Evolutionary conservation across 169 alveolate species (phyloP).

Genomic region (Haemoproteus tartakovskyi): DNA sequence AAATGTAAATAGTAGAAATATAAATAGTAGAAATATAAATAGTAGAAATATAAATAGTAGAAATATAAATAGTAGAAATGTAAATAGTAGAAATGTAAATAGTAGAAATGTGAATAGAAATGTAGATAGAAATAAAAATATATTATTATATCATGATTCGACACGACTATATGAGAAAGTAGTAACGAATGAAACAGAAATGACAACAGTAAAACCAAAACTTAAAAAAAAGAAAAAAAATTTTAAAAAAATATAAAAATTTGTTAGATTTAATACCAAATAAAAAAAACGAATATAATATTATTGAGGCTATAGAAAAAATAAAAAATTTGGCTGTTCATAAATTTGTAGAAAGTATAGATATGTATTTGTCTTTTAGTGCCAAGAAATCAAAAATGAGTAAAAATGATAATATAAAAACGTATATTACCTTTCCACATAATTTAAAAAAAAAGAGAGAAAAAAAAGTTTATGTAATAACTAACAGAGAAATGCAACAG

Average conservation of each 20-base stretch:
- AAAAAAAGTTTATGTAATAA: constrained; percentile 47
- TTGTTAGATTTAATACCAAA: constrained; percentile 40
- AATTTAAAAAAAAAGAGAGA: constrained; percentile 56
- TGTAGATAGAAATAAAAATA: too few species aligned
- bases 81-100: too few species aligned
- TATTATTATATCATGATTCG: too few species aligned
- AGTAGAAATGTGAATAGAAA: too few species aligned
- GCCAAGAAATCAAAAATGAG: constrained; percentile 49
- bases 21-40: too few species aligned
- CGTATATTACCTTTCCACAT: constrained; percentile 61
- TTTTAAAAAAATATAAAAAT: constrained; percentile 49
- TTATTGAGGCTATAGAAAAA: constrained; percentile 50
- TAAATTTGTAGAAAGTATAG: constrained; percentile 61
- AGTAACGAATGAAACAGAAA: too few species aligned
- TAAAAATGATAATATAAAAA: constrained; percentile 61
- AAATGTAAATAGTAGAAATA: too few species aligned
- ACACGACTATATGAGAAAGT: too few species aligned
- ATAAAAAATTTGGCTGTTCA: constrained; percentile 57
- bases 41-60: too few species aligned
- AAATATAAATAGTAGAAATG: too few species aligned
- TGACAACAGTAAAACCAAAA: constrained; percentile 47
- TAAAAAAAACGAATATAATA: constrained; percentile 18
- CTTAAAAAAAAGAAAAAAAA: constrained; percentile 56
- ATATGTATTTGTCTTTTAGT: constrained; percentile 48
- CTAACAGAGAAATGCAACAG: constrained; percentile 8